Percentiles rank a stretch among this genome's conserved stretches.
phyloP scores from a whole-genome alignment of 75 land plant genomes.

The Ceratopteris richardii region DNA sequence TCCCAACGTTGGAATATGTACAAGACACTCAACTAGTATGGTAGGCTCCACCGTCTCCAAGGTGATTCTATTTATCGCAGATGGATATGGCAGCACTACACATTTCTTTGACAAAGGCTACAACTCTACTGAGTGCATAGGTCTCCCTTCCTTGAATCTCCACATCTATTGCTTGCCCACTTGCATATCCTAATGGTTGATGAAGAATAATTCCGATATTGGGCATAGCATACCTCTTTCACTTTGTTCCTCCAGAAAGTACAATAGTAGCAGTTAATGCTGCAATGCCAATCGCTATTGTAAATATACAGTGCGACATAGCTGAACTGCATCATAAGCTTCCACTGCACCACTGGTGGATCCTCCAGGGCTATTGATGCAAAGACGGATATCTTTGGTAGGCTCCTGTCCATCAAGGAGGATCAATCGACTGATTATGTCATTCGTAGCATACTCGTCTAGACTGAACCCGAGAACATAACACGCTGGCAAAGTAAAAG shows the following conservation, averaged over 20 bases:
- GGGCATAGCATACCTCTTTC: conserved; percentile 93
- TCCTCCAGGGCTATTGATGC: conserved; percentile 84
- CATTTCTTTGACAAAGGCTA: conserved; percentile 74
- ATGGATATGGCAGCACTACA: conserved; percentile 64
- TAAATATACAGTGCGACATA: conserved; percentile 86
- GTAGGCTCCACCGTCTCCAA: conserved; percentile 65
- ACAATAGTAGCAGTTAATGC: conserved; percentile 86
- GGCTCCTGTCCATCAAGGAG: conserved; percentile 76
- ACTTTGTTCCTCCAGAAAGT: conserved; percentile 83
- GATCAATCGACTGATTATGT: conserved; percentile 79
- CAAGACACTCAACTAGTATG: conserved; percentile 71
- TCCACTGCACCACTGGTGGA: conserved; percentile 94
- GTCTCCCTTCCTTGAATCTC: conserved; percentile 89
- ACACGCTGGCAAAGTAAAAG: conserved; percentile 70
- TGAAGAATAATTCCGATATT: conserved; percentile 89
- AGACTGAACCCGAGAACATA: conserved; percentile 66
- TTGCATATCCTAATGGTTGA: conserved; percentile 87
- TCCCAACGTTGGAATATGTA: conserved; percentile 18
- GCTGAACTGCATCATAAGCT: conserved; percentile 80
- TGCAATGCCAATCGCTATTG: conserved; percentile 74
- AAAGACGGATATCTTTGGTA: conserved; percentile 69
- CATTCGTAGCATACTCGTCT: conserved; percentile 81
- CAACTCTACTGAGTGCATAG: conserved; percentile 52
- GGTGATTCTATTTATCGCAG: conserved; percentile 75
- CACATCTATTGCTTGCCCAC: conserved; percentile 82